Evolutionary conservation across 768 basidiomycete genomes (phyloP).

Genomic region (Glaciozyma antarctica): DNA sequence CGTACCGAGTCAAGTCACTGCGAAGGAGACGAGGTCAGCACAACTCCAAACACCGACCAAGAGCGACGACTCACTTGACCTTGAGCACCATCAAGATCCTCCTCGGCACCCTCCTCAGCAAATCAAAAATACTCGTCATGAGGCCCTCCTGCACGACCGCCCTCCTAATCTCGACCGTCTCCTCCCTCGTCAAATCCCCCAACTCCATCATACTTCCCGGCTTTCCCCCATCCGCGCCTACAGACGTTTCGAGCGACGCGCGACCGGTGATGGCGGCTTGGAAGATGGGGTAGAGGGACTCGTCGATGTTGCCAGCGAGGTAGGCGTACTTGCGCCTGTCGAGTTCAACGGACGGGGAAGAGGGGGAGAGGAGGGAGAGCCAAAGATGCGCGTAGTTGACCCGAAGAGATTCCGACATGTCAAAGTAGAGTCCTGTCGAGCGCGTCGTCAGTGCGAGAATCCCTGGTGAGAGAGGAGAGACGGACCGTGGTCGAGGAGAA

Average conservation of each 20-base stretch:
- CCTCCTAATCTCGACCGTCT: slow-evolving; percentile 68
- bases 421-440: slow-evolving; percentile 63
- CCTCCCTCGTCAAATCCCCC: slow-evolving; percentile 59
- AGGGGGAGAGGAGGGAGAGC: slow-evolving; percentile 71
- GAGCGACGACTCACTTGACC: slow-evolving; percentile 44
- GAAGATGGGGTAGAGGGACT: slow-evolving; percentile 72
- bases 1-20: slow-evolving; percentile 61
- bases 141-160: slow-evolving; percentile 73
- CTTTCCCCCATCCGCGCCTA: slow-evolving; percentile 36
- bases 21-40: background rate
- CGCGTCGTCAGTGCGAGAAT: background rate
- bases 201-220: slow-evolving; percentile 66
- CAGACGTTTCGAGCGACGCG: slow-evolving; percentile 52
- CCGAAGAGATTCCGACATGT: slow-evolving; percentile 64
- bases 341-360: slow-evolving; percentile 54
- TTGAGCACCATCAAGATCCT: slow-evolving; percentile 46
- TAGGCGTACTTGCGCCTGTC: slow-evolving; percentile 79
- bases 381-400: slow-evolving; percentile 62
- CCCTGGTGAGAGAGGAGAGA: background rate
- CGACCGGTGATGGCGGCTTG: slow-evolving; percentile 87
- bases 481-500: slow-evolving; percentile 75
- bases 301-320: slow-evolving; percentile 70
- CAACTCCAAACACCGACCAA: background rate
- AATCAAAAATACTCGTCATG: slow-evolving; percentile 72
- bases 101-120: slow-evolving; percentile 75